Evolutionary conservation across 2,329 filamentous ascomycete species (phyloP).

Genomic region (Paramyrothecium sp.): DNA sequence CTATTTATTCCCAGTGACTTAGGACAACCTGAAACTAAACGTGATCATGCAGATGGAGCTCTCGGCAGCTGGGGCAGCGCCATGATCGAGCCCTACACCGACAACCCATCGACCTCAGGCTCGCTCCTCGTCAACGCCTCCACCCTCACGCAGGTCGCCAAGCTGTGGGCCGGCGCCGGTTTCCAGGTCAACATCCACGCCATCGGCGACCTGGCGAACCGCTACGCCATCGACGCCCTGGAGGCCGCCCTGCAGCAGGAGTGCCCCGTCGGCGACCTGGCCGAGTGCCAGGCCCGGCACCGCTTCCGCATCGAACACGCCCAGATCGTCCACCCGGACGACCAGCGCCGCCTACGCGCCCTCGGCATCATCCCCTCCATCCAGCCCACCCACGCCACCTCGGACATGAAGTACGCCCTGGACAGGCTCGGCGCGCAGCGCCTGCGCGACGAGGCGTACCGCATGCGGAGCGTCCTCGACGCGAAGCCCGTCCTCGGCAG

Average conservation of each 20-base stretch:
- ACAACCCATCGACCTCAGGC: conserved; percentile 59
- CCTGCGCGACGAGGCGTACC: conserved; percentile 57
- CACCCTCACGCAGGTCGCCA: conserved; percentile 51
- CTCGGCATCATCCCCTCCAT: conserved; percentile 66
- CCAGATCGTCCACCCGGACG: conserved; percentile 66
- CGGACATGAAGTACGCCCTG: conserved; percentile 67
- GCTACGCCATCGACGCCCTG: conserved; percentile 62
- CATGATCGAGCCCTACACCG: conserved; percentile 67
- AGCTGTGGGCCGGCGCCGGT: conserved; percentile 57
- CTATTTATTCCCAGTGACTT: neutral
- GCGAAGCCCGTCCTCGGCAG: conserved; percentile 59
- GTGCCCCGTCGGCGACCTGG: conserved; percentile 44
- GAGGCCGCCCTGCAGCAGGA: conserved; percentile 51
- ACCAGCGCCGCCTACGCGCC: conserved; percentile 57
- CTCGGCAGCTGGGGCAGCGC: conserved; percentile 71
- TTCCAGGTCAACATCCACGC: conserved; percentile 73
- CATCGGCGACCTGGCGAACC: conserved; percentile 69
- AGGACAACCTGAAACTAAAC: neutral
- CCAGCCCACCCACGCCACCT: conserved; percentile 71
- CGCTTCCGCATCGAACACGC: conserved; percentile 70
- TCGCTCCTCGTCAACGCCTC: conserved; percentile 67
- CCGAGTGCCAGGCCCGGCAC: conserved; percentile 49
- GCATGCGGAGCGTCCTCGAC: conserved; percentile 61
- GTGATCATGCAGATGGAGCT: conserved; percentile 56
- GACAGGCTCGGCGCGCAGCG: conserved; percentile 56